Conservation (phyloP, 1,284 basidiomycete species). For the Hypsizygus ulmarius region DNA sequence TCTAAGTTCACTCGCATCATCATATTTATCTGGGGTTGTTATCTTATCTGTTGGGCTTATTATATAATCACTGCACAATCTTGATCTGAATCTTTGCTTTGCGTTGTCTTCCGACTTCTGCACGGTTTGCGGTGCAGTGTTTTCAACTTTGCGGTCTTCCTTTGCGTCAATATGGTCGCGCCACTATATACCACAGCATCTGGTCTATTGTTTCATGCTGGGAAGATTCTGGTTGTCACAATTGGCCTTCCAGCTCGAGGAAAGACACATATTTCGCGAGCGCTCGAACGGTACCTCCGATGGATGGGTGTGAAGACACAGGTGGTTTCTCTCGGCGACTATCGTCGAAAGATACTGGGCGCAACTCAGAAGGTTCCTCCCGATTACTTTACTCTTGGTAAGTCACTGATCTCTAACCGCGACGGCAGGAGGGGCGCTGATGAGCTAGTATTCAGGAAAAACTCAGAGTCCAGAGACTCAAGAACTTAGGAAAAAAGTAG, state of each 20-base stretch:
- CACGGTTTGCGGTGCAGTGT: not conserved
- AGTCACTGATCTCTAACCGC: constrained; percentile 8
- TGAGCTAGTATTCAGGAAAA: constrained; percentile 38
- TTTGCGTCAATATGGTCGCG: constrained; percentile 62
- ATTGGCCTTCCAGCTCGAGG: constrained; percentile 92
- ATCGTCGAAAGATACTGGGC: constrained; percentile 87
- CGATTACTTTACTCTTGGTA: constrained; percentile 90
- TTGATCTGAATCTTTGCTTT: no score
- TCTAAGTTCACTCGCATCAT: no score
- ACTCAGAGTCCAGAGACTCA: constrained; percentile 80
- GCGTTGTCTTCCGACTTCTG: no score
- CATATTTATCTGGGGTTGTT: not conserved
- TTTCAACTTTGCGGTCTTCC: not conserved
- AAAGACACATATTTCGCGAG: constrained; percentile 95
- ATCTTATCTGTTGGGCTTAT: not conserved
- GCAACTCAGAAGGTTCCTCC: constrained; percentile 84
- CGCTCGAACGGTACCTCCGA: constrained; percentile 92
- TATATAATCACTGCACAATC: not conserved
- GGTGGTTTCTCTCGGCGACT: constrained; percentile 94
- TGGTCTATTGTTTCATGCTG: constrained; percentile 88
- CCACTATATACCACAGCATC: constrained; percentile 84
- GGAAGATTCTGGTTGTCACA: constrained; percentile 90
- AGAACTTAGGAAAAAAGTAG: constrained; percentile 70
- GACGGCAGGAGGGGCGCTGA: constrained; percentile 3
- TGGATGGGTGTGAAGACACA: constrained; percentile 98